Conservation (phyloP, 1,284 basidiomycete genomes). For the Fomes fomentarius region DNA sequence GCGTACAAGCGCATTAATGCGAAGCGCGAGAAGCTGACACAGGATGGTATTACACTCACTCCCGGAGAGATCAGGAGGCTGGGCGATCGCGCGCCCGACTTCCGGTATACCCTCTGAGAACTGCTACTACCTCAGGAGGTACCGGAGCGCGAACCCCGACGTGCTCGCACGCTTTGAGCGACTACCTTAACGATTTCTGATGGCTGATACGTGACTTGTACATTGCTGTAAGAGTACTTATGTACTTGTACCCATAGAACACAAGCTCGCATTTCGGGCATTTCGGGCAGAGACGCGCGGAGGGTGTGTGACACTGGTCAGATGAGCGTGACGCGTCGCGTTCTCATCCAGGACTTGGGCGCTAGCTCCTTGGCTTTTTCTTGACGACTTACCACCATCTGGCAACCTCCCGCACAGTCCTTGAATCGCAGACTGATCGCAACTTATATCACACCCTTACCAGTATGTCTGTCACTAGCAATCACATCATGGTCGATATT, state of each 20-base stretch:
- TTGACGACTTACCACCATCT: not conserved
- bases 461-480: no score
- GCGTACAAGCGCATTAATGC: constrained; percentile 60
- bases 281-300: not conserved
- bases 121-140: not conserved
- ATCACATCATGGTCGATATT: no score
- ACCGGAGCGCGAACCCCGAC: no score
- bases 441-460: no score
- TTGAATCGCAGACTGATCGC: no score
- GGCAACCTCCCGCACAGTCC: not conserved
- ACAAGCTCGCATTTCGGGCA: not conserved
- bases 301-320: not conserved
- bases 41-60: constrained; percentile 16
- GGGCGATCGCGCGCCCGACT: constrained; percentile 68
- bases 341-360: not conserved
- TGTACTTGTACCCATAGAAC: not conserved
- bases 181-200: not conserved
- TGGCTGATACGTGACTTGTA: not conserved
- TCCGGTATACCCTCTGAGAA: constrained; percentile 57
- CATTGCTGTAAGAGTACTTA: not conserved
- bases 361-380: not conserved
- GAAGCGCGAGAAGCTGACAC: constrained; percentile 31
- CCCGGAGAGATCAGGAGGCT: constrained; percentile 36
- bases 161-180: not conserved
- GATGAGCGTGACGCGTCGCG: constrained; percentile 1